Conservation (phyloP, 257 asterid species). For the Schizonepeta tenuifolia region DNA sequence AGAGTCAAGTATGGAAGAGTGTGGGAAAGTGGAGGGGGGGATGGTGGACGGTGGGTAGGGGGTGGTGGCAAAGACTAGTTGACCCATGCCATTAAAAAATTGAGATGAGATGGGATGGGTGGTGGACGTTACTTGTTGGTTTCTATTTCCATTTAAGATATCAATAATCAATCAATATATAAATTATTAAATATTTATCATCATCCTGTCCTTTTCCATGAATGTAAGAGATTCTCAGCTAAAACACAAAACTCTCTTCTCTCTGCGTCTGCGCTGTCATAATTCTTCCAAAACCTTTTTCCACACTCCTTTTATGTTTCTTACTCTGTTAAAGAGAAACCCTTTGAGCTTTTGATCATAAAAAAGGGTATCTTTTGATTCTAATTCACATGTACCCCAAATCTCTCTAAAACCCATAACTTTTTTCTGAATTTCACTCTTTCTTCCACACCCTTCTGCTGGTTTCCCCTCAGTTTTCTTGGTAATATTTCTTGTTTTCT, state of each 20-base stretch:
- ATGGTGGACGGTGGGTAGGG: background rate
- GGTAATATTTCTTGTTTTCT: conserved; percentile 12
- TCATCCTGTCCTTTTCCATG: conserved; percentile 13
- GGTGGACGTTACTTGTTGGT: conserved; percentile 30
- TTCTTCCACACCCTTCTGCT: conserved; percentile 12
- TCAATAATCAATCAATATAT: conserved; percentile 20
- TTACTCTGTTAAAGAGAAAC: conserved; percentile 5
- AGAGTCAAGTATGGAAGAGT: background rate
- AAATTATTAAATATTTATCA: background rate
- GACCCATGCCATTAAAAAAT: conserved; percentile 29
- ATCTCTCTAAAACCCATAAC: conserved; percentile 32
- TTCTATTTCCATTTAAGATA: conserved; percentile 26
- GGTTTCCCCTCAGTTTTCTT: conserved; percentile 18
- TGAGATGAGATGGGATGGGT: background rate
- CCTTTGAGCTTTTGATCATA: conserved; percentile 40
- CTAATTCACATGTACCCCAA: conserved; percentile 38
- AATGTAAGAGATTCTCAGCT: conserved; percentile 26
- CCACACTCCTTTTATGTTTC: background rate
- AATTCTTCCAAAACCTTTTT: conserved; percentile 37
- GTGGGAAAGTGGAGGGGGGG: background rate
- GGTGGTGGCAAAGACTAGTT: conserved; percentile 33
- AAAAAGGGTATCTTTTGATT: conserved; percentile 36
- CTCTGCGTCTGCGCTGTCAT: conserved; percentile 32
- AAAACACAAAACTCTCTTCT: background rate
- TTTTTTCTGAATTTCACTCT: conserved; percentile 16